Conservation (phyloP, 495 filamentous ascomycete species). For the Hypoxylon lienhwacheense region DNA sequence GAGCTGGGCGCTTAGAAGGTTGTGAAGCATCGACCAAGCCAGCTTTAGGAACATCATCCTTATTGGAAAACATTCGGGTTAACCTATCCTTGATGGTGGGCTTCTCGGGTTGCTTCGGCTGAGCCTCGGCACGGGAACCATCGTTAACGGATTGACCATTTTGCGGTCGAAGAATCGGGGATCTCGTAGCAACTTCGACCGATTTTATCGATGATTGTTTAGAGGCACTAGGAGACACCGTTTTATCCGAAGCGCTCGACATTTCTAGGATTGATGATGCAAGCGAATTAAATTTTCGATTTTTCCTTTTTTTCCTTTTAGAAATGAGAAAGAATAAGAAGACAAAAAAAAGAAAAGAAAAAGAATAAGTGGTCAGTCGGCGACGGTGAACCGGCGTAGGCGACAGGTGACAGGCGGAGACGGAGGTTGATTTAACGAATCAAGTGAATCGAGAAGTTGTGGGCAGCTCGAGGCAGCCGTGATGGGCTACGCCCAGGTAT, state of each 20-base stretch:
- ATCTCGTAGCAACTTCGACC: constrained; percentile 42
- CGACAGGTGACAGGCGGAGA: not conserved
- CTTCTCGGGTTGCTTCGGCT: constrained; percentile 48
- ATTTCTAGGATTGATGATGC: constrained; percentile 22
- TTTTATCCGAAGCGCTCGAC: constrained; percentile 42
- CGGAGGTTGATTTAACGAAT: constrained; percentile 6
- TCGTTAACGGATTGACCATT: constrained; percentile 40
- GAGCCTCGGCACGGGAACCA: constrained; percentile 28
- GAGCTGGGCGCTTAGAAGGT: constrained; percentile 32
- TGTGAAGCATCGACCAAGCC: constrained; percentile 30
- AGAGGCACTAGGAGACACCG: constrained; percentile 45
- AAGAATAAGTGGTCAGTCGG: constrained; percentile 37
- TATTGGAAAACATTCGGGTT: constrained; percentile 56
- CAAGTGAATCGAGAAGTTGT: constrained; percentile 30
- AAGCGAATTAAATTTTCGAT: constrained; percentile 1
- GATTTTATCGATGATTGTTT: constrained; percentile 53
- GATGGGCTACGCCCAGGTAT: constrained; percentile 40
- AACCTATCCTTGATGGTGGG: constrained; percentile 52
- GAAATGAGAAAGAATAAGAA: too few relatives aligned
- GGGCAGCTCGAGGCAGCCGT: constrained; percentile 39
- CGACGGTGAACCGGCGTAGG: constrained; percentile 35
- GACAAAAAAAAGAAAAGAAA: too few relatives aligned
- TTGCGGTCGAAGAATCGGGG: constrained; percentile 45
- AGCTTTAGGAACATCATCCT: constrained; percentile 39
- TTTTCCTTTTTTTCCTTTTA: too few relatives aligned